Evolutionary conservation across 768 basidiomycete species (phyloP).

Genomic region (Clitopilus passeckerianus): DNA sequence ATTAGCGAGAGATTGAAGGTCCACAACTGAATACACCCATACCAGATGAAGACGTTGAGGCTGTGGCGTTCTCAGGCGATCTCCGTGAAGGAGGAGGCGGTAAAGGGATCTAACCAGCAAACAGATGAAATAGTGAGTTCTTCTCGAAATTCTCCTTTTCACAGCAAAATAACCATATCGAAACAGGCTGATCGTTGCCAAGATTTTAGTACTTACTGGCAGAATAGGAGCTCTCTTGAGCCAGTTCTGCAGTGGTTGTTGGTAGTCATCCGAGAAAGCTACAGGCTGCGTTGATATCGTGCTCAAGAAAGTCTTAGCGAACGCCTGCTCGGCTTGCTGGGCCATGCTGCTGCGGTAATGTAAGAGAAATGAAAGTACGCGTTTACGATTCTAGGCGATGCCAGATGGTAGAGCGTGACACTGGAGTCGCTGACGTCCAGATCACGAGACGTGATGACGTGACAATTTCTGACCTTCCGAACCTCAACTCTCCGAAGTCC

Average conservation of each 20-base stretch:
- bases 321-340: conserved; percentile 59
- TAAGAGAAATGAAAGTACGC: not conserved
- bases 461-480: not conserved
- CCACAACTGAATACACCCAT: conserved; percentile 6
- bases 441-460: conserved; percentile 6
- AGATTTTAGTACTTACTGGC: conserved; percentile 41
- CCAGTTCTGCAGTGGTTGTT: conserved; percentile 60
- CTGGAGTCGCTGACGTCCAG: not conserved
- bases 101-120: conserved; percentile 17
- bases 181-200: conserved; percentile 4
- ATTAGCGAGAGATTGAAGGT: conserved; percentile 3
- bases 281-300: conserved; percentile 65
- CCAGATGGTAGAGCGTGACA: not conserved
- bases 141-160: conserved; percentile 32
- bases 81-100: conserved; percentile 46
- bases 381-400: not conserved
- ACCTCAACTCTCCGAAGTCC: conserved; percentile 7
- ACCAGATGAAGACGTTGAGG: conserved; percentile 27
- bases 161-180: conserved; percentile 1
- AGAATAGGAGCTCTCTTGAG: conserved; percentile 69
- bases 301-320: conserved; percentile 62
- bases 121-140: conserved; percentile 34
- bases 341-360: conserved; percentile 21
- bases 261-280: conserved; percentile 69
- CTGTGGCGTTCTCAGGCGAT: conserved; percentile 20